Evolutionary conservation across 805 yeast species (phyloP), one percentile per base, ranked within the genome.

Genomic region (Kazachstania psychrophila): DNA sequence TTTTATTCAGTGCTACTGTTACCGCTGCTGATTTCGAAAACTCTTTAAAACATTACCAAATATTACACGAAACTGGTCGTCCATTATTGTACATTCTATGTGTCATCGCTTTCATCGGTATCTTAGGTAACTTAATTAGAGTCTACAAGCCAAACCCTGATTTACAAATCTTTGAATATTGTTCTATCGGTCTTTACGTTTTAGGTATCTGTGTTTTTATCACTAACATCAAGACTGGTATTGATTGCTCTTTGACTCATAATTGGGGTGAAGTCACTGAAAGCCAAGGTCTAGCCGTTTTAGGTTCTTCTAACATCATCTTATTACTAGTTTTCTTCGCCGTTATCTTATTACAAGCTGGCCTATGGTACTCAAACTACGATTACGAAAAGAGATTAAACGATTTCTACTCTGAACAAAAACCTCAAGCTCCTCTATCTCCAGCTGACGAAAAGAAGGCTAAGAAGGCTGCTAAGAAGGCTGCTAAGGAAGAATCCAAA

Each of bases 251-350:
- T 37, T 49, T 75, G 19, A 60, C 71, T 40, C 88, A 87, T 30
- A 68, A 75, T 42, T 89, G 97, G 97, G 97, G 96, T 47, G 97
- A 89, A 35, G 95, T 92, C 34, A 84, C 83, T 51, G 76, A 73
- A 56, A 69, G 69, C 42, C 84, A 94, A 16, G 97, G 97, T 22
- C 62, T 89, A 51, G 85, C 84, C 46, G 95, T 92, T 27, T 74
- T 92, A 52, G 96, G 92, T 28, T 96, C 97, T 5, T 78, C 92
- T 20, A 79, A 80, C 61, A 71, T 80, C 26, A 79, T 89, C 68
- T 68, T 84, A 47, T 74, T 82, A 7, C 58, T 85, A 37, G 67
- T 82, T 13, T 65, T 88, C 36, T 54, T 75, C 16, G 96, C 96
- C 46, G 82, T 87, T n/a, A 62, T 87, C 29, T 68, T 83, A 8